A percentile compares a stretch with the other conserved stretches of the same genome.
These are phyloP conservation scores for Bidens hawaiensis DNA, from an alignment of 140 eudicot species.

Conservation along the genomic window DNA sequence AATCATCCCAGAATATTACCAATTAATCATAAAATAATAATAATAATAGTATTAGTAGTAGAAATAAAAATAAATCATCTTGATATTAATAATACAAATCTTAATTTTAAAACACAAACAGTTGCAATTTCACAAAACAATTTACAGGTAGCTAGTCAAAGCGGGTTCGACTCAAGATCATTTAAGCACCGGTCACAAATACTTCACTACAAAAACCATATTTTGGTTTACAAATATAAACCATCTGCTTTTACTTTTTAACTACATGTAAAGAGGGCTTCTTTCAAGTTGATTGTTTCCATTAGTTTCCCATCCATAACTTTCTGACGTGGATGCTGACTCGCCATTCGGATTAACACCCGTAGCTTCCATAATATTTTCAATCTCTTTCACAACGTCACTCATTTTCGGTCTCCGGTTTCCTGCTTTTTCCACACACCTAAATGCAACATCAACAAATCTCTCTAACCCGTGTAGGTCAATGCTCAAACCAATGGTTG, in stretches of 20 bases:
- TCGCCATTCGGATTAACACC: constrained; percentile 51
- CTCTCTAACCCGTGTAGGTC: constrained; percentile 36
- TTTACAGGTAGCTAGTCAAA: background rate
- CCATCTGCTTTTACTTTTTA: too few species aligned
- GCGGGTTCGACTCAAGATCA: background rate
- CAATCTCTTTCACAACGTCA: constrained; percentile 55
- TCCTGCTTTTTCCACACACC: constrained; percentile 58
- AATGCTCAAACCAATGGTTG: constrained; percentile 30
- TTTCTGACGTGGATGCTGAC: constrained; percentile 43
- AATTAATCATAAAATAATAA: too few species aligned
- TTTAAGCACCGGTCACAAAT: background rate
- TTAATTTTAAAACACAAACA: background rate
- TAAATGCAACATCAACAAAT: constrained; percentile 51
- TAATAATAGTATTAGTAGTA: too few species aligned
- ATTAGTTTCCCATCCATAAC: constrained; percentile 32
- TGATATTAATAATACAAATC: background rate
- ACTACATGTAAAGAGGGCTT: constrained; percentile 28
- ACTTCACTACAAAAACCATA: too few species aligned
- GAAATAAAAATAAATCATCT: background rate
- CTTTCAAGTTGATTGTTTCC: constrained; percentile 30
- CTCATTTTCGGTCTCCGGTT: constrained; percentile 46
- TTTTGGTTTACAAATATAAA: too few species aligned
- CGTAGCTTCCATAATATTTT: constrained; percentile 45
- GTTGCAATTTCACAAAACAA: background rate
- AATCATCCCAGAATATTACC: background rate